A percentile compares a stretch with the other conserved stretches of the same genome.
phyloP scores from a whole-genome alignment of 2,329 filamentous ascomycete genomes.

The Paecilomyces variotii region DNA sequence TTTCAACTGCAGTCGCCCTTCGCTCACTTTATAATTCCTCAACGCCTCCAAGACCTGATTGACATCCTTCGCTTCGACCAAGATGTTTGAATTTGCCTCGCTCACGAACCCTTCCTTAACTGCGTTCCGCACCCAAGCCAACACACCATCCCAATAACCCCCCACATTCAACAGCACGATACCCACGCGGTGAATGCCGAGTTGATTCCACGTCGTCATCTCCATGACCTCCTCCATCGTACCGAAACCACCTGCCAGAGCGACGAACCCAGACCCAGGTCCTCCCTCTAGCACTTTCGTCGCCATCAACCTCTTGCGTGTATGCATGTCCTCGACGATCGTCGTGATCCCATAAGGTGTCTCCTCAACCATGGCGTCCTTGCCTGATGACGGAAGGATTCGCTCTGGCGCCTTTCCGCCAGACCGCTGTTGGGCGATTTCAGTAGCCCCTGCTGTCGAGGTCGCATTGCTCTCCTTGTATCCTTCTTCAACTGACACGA shows the following conservation, averaged over 20 bases:
- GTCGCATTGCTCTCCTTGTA: conserved; percentile 16
- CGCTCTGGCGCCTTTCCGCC: conserved; percentile 41
- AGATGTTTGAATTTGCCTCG: conserved; percentile 61
- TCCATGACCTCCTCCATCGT: conserved; percentile 97
- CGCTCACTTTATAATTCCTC: conserved; percentile 65
- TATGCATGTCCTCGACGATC: conserved; percentile 92
- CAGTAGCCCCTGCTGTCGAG: conserved; percentile 3
- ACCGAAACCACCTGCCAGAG: conserved; percentile 81
- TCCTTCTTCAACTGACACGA: conserved; percentile 62
- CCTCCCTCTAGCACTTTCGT: conserved; percentile 74
- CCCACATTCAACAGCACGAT: conserved; percentile 80
- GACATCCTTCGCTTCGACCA: conserved; percentile 65
- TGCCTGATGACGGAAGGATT: conserved; percentile 42
- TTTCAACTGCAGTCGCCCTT: conserved; percentile 68
- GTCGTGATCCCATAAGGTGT: conserved; percentile 70
- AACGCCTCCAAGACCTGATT: conserved; percentile 66
- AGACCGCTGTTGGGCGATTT: conserved; percentile 29
- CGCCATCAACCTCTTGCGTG: conserved; percentile 90
- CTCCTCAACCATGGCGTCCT: conserved; percentile 24
- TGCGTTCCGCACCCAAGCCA: conserved; percentile 71
- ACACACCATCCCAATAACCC: conserved; percentile 83
- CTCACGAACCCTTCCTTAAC: conserved; percentile 71
- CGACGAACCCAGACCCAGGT: conserved; percentile 79
- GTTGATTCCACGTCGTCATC: conserved; percentile 87
- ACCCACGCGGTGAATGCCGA: conserved; percentile 77